A percentile compares a stretch with the other conserved stretches of the same genome.
These are phyloP conservation scores for Neonectria ditissima DNA, from an alignment of 2,329 filamentous ascomycete species.

Conservation along the genomic window DNA sequence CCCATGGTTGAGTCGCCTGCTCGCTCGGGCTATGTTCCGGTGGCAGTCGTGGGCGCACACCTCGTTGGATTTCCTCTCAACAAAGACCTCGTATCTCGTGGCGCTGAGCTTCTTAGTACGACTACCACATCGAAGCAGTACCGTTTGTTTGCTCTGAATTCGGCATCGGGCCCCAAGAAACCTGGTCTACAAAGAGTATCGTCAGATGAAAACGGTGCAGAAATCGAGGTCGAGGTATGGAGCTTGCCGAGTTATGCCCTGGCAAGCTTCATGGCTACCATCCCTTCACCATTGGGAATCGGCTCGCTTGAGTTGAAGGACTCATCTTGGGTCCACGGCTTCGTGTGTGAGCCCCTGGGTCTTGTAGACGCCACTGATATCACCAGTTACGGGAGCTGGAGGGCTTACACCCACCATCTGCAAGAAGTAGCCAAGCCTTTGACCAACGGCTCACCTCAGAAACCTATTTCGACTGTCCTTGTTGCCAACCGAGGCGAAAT, in stretches of 20 bases:
- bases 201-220: conserved; percentile 32
- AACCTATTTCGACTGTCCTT: conserved; percentile 54
- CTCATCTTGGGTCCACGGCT: conserved; percentile 50
- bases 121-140: conserved; percentile 49
- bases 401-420: conserved; percentile 38
- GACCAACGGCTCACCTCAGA: not conserved
- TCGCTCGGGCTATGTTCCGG: conserved; percentile 17
- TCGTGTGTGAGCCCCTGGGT: conserved; percentile 53
- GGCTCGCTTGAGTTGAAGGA: conserved; percentile 51
- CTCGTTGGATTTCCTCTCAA: conserved; percentile 51
- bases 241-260: conserved; percentile 45
- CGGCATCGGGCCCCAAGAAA: conserved; percentile 39
- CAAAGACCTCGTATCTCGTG: conserved; percentile 48
- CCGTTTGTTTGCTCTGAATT: conserved; percentile 45
- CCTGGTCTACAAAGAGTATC: conserved; percentile 49
- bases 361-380: conserved; percentile 48
- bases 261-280: conserved; percentile 48
- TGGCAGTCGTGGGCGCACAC: conserved; percentile 53
- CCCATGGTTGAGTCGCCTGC: not conserved
- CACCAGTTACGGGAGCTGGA: conserved; percentile 49
- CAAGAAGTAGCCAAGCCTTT: not conserved
- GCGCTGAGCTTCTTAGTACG: conserved; percentile 39
- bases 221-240: conserved; percentile 54
- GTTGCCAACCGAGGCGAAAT: conserved; percentile 76
- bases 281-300: conserved; percentile 50